Percentiles rank a stretch among this genome's conserved stretches.
Conservation (phyloP, 306 rosid species). For the Quercus engelmannii region DNA sequence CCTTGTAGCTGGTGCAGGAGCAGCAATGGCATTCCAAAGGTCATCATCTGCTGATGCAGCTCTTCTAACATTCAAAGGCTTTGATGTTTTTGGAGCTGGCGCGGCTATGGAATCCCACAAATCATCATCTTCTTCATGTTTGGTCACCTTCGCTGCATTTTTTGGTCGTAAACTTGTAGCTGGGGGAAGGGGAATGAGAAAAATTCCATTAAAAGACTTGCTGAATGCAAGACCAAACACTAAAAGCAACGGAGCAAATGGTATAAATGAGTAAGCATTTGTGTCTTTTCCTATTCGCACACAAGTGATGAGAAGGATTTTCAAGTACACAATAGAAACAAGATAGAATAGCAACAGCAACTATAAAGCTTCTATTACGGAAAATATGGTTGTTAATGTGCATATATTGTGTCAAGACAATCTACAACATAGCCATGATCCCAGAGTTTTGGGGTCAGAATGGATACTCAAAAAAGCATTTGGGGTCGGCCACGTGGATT, state of each 20-base stretch:
- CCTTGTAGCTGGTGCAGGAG: constrained; percentile 84
- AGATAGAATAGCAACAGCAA: neutral
- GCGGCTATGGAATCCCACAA: constrained; percentile 95
- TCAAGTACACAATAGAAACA: constrained; percentile 1
- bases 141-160: constrained; percentile 43
- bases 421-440: no score
- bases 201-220: constrained; percentile 3
- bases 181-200: constrained; percentile 10
- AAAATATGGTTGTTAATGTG: no score
- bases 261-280: neutral
- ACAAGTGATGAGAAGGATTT: neutral
- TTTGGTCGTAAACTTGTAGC: constrained; percentile 55
- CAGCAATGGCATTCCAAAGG: constrained; percentile 98
- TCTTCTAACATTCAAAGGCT: constrained; percentile 53
- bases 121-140: constrained; percentile 61
- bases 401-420: no score
- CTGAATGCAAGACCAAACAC: neutral
- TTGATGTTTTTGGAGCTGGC: constrained; percentile 79
- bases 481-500: fast-evolving
- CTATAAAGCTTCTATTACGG: no score
- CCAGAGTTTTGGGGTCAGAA: no score
- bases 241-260: neutral
- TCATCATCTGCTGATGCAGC: constrained; percentile 52
- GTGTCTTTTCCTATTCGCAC: neutral
- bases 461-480: no score